Percentiles rank a stretch among this genome's conserved stretches.
Conservation (phyloP, 768 basidiomycete genomes). For the Pleurotus sapidus region DNA sequence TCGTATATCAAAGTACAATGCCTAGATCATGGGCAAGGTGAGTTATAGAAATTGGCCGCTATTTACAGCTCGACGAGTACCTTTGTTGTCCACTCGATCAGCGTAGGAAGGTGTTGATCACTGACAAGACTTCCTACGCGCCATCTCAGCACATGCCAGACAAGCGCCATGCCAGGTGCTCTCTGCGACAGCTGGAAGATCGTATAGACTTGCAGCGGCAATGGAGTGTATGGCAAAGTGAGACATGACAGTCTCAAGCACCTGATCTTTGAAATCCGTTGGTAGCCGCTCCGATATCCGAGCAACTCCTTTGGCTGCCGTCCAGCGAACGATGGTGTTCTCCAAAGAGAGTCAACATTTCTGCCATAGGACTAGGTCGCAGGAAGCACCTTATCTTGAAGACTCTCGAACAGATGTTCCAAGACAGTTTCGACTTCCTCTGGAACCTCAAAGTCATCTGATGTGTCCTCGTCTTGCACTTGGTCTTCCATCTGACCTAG, state of each 20-base stretch:
- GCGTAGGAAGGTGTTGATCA: slow-evolving; percentile 49
- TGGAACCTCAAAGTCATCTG: slow-evolving; percentile 59
- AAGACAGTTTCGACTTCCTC: slow-evolving; percentile 75
- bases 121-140: slow-evolving; percentile 78
- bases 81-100: slow-evolving; percentile 82
- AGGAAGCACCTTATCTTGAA: slow-evolving; percentile 75
- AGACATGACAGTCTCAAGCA: slow-evolving; percentile 74
- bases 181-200: slow-evolving; percentile 77
- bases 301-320: slow-evolving; percentile 89
- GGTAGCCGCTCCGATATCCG: slow-evolving; percentile 83
- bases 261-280: slow-evolving; percentile 67
- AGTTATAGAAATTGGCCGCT: neutral
- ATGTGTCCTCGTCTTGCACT: neutral
- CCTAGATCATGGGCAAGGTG: slow-evolving; percentile 42
- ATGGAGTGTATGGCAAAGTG: slow-evolving; percentile 78
- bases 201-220: slow-evolving; percentile 60
- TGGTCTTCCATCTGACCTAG: slow-evolving; percentile 12
- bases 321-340: slow-evolving; percentile 96
- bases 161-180: slow-evolving; percentile 94
- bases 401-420: slow-evolving; percentile 63
- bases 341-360: slow-evolving; percentile 25
- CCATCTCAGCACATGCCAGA: slow-evolving; percentile 90
- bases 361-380: neutral
- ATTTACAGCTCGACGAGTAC: slow-evolving; percentile 30
- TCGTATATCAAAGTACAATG: slow-evolving; percentile 86